Evolutionary conservation across 257 asterid genomes (phyloP), one percentile per base, ranked within the genome.

Genomic region (Scutellaria galericulata): DNA sequence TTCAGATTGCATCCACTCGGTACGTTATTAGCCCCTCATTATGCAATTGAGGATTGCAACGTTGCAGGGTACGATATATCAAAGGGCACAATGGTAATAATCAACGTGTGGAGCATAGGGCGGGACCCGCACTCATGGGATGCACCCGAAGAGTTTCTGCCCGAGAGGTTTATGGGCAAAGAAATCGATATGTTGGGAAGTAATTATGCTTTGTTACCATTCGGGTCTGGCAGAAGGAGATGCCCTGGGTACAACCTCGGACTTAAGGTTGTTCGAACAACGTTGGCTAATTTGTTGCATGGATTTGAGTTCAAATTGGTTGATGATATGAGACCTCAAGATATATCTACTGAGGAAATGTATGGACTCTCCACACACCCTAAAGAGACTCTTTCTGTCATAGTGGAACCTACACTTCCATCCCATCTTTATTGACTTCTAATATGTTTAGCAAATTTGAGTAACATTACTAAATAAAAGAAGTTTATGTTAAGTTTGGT

Each of bases 281-380:
- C 75, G n/a, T 54, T 76, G 42, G 79, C 86, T 31, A 84, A 84
- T 73, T 70, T 81, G 69, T 6, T 84, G 37, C 84, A 81, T 61
- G 86, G 84, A 24, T 79, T 84, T 27, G 59, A 73, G 0, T 47
- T 63, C 71, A 79, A 77, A 63, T 57, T 81, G 44, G 27, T 51
- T 0, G 73, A 66, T 7, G 80, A 44, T 1, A 73, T 75, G 84
- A 74, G 8, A 27, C 64, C 82, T 6, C 39, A 74, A 56, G 82
- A 81, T 60, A 55, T 84, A 9, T 57, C 74, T 9, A 11, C 71
- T 13, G 84, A 83, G 35, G 87, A 79, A 45, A 3, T 27, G 5
- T 77, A 66, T 37, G 82, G 84, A 40, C 71, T 79, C 11, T 46
- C 70, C 2, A 74, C 75, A 62, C 82, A 45, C 50, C 84, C 82